Conservation (phyloP, 257 asterid genomes). For the Paulownia fortunei region DNA sequence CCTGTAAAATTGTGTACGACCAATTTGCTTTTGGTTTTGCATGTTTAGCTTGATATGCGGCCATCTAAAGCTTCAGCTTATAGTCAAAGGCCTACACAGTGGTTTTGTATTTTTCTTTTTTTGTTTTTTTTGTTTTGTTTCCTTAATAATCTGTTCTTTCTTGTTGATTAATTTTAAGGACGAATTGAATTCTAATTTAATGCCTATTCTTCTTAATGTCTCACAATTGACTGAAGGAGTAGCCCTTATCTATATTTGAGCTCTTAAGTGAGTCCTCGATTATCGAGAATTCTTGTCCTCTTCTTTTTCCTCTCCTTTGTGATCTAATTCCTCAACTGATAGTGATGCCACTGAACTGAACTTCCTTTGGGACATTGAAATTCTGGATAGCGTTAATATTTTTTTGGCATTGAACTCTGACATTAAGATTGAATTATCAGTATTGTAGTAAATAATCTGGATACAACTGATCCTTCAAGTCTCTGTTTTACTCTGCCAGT, state of each 20-base stretch:
- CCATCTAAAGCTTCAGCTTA: neutral
- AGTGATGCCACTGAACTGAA: neutral
- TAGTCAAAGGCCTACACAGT: neutral
- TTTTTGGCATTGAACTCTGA: neutral
- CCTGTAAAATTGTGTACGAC: neutral
- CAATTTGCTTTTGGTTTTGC: neutral
- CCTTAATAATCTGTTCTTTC: neutral
- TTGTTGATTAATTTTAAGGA: neutral
- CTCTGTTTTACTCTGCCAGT: constrained; percentile 20
- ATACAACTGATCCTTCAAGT: constrained; percentile 3
- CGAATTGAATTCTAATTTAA: neutral
- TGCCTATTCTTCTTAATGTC: no score
- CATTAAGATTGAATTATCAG: neutral
- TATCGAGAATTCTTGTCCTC: neutral
- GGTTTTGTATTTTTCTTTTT: neutral
- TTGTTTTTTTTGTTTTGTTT: neutral
- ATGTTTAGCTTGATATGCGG: neutral
- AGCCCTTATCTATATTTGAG: neutral
- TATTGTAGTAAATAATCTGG: neutral
- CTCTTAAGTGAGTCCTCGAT: neutral
- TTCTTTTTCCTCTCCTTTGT: neutral
- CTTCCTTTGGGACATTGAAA: neutral
- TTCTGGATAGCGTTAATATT: neutral
- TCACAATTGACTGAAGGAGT: no score
- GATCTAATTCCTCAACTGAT: neutral